These are phyloP conservation scores for Ensete glaucum DNA, from an alignment of 176 grass and related monocot genomes.

Conservation along the genomic window DNA sequence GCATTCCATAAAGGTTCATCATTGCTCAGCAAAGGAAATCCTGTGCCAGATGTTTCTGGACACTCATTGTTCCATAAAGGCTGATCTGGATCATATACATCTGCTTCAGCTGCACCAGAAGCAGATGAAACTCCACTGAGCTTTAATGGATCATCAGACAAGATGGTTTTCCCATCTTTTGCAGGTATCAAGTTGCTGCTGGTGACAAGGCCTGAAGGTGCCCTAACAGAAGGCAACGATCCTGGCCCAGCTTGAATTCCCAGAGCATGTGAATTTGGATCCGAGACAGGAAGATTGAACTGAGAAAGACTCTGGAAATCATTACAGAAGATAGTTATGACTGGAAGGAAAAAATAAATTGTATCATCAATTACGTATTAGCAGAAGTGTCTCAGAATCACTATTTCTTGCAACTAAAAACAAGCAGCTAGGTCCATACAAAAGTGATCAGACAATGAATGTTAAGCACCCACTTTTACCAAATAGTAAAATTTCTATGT, in stretches of 20 bases:
- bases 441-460: constrained; percentile 9
- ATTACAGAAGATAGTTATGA: constrained; percentile 1
- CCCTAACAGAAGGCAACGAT: constrained; percentile 28
- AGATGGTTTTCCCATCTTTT: constrained; percentile 49
- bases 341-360: not conserved
- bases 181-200: constrained; percentile 33
- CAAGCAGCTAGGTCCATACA: not conserved
- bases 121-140: constrained; percentile 36
- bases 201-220: constrained; percentile 28
- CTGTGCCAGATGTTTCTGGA: constrained; percentile 42
- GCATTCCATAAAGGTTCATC: constrained; percentile 40
- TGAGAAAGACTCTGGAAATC: constrained; percentile 79
- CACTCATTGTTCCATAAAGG: constrained; percentile 77
- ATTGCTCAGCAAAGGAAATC: constrained; percentile 30
- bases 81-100: constrained; percentile 99
- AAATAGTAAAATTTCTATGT: constrained; percentile 1
- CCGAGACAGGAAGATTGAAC: constrained; percentile 76
- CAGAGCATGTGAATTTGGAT: constrained; percentile 40
- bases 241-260: constrained; percentile 56
- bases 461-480: constrained; percentile 6
- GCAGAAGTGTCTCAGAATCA: not conserved
- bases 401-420: constrained; percentile 15
- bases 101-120: constrained; percentile 54
- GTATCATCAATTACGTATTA: not conserved
- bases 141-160: constrained; percentile 52